phyloP scores from a whole-genome alignment of 768 basidiomycete species.

The Auricularia cornea region DNA sequence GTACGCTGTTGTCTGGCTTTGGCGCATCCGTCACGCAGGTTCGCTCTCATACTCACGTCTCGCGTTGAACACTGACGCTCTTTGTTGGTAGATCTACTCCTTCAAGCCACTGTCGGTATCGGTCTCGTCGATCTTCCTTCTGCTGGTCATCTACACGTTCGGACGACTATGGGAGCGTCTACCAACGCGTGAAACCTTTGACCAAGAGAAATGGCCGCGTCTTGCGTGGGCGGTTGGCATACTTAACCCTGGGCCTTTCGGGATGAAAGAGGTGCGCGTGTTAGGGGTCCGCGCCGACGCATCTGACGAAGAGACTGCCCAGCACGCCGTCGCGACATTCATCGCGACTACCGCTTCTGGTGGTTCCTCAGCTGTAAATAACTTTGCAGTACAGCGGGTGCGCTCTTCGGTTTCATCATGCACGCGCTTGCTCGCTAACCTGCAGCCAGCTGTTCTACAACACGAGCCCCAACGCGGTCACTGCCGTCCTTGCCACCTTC shows the following conservation, averaged over 20 bases:
- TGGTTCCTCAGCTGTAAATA: conserved; percentile 46
- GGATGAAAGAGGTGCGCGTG: conserved; percentile 45
- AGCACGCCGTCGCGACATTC: conserved; percentile 52
- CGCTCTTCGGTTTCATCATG: conserved; percentile 6
- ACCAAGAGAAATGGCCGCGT: conserved; percentile 31
- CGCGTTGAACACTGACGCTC: not conserved
- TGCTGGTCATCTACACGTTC: conserved; percentile 44
- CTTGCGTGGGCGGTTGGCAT: conserved; percentile 35
- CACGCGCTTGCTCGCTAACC: not conserved
- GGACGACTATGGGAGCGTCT: conserved; percentile 39
- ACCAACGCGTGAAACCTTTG: conserved; percentile 18
- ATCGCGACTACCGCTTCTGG: conserved; percentile 48
- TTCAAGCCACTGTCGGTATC: conserved; percentile 49
- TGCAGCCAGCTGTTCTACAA: conserved; percentile 46
- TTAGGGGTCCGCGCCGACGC: not conserved
- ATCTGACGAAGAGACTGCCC: not conserved
- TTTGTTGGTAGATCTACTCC: conserved; percentile 37
- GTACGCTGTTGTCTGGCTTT: conserved; percentile 47
- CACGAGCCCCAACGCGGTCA: conserved; percentile 44
- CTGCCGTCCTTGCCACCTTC: conserved; percentile 46
- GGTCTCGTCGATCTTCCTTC: conserved; percentile 49
- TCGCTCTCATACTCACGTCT: conserved; percentile 5
- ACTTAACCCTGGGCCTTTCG: conserved; percentile 51
- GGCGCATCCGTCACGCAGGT: conserved; percentile 54
- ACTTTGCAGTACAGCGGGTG: conserved; percentile 55